These are phyloP conservation scores for Penicillium fimorum DNA, from an alignment of 495 filamentous ascomycete genomes.

Conservation along the genomic window DNA sequence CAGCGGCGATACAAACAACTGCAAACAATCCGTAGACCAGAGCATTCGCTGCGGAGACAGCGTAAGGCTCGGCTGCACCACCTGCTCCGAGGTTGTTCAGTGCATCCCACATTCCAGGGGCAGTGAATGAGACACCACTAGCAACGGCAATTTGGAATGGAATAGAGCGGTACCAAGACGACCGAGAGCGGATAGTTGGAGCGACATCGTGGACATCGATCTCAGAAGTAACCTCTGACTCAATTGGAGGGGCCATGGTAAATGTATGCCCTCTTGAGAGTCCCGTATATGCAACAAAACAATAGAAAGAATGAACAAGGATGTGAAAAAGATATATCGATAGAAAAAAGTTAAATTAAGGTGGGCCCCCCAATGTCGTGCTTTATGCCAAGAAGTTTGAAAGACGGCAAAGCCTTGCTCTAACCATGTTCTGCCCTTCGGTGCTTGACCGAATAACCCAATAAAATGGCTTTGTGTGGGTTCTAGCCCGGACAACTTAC, in stretches of 20 bases:
- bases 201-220: neutral
- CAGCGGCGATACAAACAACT: slow-evolving; percentile 32
- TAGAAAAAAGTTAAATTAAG: slow-evolving; percentile 1
- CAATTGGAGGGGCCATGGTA: neutral
- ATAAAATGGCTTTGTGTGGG: neutral
- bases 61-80: slow-evolving; percentile 35
- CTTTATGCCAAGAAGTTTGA: neutral
- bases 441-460: neutral
- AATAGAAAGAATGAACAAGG: neutral
- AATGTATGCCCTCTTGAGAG: neutral
- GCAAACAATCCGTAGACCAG: slow-evolving; percentile 35
- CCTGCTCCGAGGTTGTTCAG: slow-evolving; percentile 36
- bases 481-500: too few species aligned
- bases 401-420: neutral
- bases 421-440: neutral
- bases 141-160: slow-evolving; percentile 36
- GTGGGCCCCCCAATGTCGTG: slow-evolving; percentile 10
- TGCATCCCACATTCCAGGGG: slow-evolving; percentile 39
- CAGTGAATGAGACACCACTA: slow-evolving; percentile 35
- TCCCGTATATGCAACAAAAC: neutral
- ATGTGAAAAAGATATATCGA: neutral
- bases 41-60: slow-evolving; percentile 34
- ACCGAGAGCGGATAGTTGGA: neutral
- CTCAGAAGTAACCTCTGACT: slow-evolving; percentile 5
- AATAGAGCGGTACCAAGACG: slow-evolving; percentile 23